Evolutionary conservation across 106 monocot species (phyloP), one percentile per base, ranked within the genome.

Genomic region (Apostasia shenzhenica): DNA sequence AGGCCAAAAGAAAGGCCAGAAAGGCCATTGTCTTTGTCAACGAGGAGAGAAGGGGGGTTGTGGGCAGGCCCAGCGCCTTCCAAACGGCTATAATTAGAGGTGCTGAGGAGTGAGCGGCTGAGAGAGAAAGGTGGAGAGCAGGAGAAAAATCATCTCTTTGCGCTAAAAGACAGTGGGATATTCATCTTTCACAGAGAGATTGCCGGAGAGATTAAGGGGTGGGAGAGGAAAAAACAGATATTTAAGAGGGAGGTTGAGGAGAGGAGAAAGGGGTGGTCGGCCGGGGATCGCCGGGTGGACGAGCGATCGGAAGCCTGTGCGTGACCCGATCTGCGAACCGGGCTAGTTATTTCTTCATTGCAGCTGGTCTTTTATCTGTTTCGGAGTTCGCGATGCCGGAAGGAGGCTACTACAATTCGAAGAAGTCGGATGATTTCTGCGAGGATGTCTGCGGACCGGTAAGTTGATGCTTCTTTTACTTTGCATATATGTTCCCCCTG

Each of bases 371-470:
- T 57, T 57, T n/a, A 54, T 59, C 48, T 5, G 46, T 14, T 26
- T 65, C 7, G 3, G 45, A 13, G 10, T 45, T 66, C 55, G 54
- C 59, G 41, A 69, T 55, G 77, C 66, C 67, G 77, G 77, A 81
- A 47, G 57, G 73, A 45, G 70, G 64, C 40, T 75, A 79, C 60
- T 71, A 72, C 58, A 57, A 59, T 67, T 75, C 78, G 11, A 83
- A 83, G 61, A 83, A 83, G 72, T 72, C 71, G 13, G 79, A 83
- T 48, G 75, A 71, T 41, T 51, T 85, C 52, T 85, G 85, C 77
- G 85, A 85, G 61, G 73, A 77, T 42, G 70, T 80, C 55, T 81
- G 85, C 68, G 85, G 77, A 43, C 70, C 70, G 81, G 82, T 81
- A 64, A 69, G 5, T 47, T 46, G 8, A 13, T 48, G 48, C 56